Evolutionary conservation across 192 early-diverging fungal species (phyloP), one percentile per base, ranked within the genome.

Genomic region (Umbelopsis ramanniana): DNA sequence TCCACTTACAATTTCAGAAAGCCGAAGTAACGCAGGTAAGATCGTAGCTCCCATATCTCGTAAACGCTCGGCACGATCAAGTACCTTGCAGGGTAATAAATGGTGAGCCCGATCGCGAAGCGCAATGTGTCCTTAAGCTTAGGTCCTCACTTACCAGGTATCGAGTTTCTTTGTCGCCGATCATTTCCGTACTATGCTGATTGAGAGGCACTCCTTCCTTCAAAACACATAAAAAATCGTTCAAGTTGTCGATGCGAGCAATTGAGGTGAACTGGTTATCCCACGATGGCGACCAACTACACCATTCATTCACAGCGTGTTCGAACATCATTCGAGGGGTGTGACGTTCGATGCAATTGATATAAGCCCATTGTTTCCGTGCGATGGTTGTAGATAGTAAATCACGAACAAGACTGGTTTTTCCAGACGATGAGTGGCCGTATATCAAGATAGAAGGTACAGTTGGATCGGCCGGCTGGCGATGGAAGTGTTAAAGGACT

Each of bases 31-130:
- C 46, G 86, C 80, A 4, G 92, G 87, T 66, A 96, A 75, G 17
- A 96, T 77, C 38, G 82, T 85, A 1, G 89, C 79, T 1, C 87
- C 82, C 45, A 91, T 89, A 67, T 91, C 89, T 19, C 93, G 84
- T 52, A 98, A 81, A 22, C 89, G 77, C 73, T 96, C 94, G 0
- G 93, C 93, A 40, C 92, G 83, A 69, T 98, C 95, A 8, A 96
- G 73, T 0, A 95, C 82, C 69, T 91, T 53, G 40, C 11, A 43
- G 40, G 3, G 55, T 87, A 1, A 50, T 15, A 10, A 21, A 50
- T 3, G 11, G 15, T 50, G 14, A 50, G 48, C 17, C 3, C 48
- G 3, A 17, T n/a, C 1, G n/a, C 7, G 11, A n/a, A 21, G 17
- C 11, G 19, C 48, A 15, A 19, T 15, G 15, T 3, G 48, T 8